A percentile compares a stretch with the other conserved stretches of the same genome.
Conservation (phyloP, 2,329 filamentous ascomycete species). For the Nigrospora osmanthi region DNA sequence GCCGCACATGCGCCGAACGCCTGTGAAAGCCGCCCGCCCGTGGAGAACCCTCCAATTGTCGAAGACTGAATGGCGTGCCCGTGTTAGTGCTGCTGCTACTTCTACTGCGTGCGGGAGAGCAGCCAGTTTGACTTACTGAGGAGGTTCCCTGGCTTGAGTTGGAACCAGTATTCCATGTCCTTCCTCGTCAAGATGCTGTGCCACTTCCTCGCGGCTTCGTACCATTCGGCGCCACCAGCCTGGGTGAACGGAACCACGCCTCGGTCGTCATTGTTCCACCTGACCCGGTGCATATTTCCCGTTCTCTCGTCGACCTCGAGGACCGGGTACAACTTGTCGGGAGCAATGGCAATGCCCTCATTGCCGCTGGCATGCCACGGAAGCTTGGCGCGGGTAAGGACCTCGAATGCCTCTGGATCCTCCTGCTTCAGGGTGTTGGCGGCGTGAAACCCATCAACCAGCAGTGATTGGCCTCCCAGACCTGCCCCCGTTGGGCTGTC, state of each 20-base stretch:
- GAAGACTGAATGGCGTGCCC: constrained; percentile 53
- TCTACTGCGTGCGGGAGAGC: background rate
- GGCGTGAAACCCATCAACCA: constrained; percentile 80
- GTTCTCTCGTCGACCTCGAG: constrained; percentile 47
- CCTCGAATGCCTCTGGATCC: constrained; percentile 46
- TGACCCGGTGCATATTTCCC: constrained; percentile 46
- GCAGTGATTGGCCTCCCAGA: constrained; percentile 66
- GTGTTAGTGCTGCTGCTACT: background rate
- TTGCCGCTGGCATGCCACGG: constrained; percentile 88
- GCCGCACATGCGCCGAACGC: constrained; percentile 80
- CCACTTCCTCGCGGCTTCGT: constrained; percentile 70
- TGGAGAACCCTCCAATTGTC: constrained; percentile 96
- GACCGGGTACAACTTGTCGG: constrained; percentile 63
- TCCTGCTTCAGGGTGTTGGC: constrained; percentile 51
- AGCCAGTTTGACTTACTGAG: constrained; percentile 52
- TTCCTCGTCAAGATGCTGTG: constrained; percentile 58
- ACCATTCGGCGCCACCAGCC: constrained; percentile 57
- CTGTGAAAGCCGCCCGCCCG: constrained; percentile 75
- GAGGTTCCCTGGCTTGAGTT: constrained; percentile 70
- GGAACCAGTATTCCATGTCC: constrained; percentile 68
- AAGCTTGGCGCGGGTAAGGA: constrained; percentile 49
- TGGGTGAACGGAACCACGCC: constrained; percentile 54
- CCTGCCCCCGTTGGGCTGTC: constrained; percentile 5
- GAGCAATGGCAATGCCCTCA: constrained; percentile 70
- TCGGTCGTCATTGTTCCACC: constrained; percentile 93